A percentile compares a stretch with the other conserved stretches of the same genome.
phyloP scores from a whole-genome alignment of 2,329 filamentous ascomycete genomes.

The Trichophyton mentagrophytes region DNA sequence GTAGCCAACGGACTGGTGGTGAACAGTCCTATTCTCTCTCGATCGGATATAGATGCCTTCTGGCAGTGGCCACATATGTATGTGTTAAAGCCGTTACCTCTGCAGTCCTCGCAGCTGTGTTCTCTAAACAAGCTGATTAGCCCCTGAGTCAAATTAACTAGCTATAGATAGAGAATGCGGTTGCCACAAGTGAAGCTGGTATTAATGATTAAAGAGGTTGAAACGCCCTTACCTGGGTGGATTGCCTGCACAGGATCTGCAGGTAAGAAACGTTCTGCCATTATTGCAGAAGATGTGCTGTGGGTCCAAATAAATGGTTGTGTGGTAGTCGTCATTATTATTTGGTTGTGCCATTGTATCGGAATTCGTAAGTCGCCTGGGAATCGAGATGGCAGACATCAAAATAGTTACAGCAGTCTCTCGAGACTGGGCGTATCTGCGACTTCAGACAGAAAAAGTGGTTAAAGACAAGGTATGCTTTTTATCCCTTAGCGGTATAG shows the following conservation, averaged over 20 bases:
- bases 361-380: not conserved
- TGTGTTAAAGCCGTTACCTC: constrained; percentile 9
- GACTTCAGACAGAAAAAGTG: no score
- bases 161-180: no score
- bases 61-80: constrained; percentile 8
- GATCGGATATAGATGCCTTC: not conserved
- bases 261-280: constrained; percentile 24
- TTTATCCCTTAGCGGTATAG: no score
- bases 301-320: constrained; percentile 19
- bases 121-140: not conserved
- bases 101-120: constrained; percentile 6
- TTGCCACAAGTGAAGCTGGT: not conserved
- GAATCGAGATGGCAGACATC: not conserved
- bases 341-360: not conserved
- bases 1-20: not conserved
- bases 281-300: constrained; percentile 24
- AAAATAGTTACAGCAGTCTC: not conserved
- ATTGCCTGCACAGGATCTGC: constrained; percentile 26
- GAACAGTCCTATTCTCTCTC: not conserved
- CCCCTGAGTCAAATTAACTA: no score
- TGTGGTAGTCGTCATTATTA: not conserved
- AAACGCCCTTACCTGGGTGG: constrained; percentile 23
- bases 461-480: no score
- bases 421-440: no score
- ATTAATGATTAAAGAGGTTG: no score